These are phyloP conservation scores for Ambrosia trifida DNA, from an alignment of 129 eudicot genomes.

Conservation along the genomic window DNA sequence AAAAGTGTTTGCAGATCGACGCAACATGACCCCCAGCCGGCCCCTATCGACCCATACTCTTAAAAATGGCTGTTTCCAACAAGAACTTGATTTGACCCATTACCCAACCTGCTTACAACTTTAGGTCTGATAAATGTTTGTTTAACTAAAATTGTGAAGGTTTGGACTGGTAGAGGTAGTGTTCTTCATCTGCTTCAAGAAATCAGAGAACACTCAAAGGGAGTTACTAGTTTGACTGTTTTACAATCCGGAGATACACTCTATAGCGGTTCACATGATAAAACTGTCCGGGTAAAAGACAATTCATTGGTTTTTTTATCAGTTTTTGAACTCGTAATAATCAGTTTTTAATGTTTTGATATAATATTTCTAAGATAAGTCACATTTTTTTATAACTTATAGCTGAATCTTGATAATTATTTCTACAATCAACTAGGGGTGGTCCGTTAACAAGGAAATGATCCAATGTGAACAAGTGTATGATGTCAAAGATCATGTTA, in stretches of 20 bases:
- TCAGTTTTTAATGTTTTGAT: no score
- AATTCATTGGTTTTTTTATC: neutral
- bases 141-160: constrained; percentile 38
- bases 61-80: neutral
- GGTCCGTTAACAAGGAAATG: constrained; percentile 53
- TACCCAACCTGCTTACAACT: neutral
- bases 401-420: neutral
- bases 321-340: no score
- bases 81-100: constrained; percentile 2
- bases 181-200: constrained; percentile 56
- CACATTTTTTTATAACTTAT: no score
- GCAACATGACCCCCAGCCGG: neutral
- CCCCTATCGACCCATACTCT: neutral
- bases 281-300: constrained; percentile 67
- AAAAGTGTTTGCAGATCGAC: neutral
- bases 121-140: constrained; percentile 5
- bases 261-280: constrained; percentile 85
- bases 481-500: constrained; percentile 81
- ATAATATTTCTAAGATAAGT: no score
- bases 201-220: constrained; percentile 64
- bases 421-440: constrained; percentile 43
- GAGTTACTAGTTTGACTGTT: constrained; percentile 64
- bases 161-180: constrained; percentile 53
- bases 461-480: constrained; percentile 64
- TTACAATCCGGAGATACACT: constrained; percentile 55